Percentiles rank a stretch among this genome's conserved stretches.
Conservation (phyloP, 1,284 basidiomycete species). For the Chalciporus sp. region DNA sequence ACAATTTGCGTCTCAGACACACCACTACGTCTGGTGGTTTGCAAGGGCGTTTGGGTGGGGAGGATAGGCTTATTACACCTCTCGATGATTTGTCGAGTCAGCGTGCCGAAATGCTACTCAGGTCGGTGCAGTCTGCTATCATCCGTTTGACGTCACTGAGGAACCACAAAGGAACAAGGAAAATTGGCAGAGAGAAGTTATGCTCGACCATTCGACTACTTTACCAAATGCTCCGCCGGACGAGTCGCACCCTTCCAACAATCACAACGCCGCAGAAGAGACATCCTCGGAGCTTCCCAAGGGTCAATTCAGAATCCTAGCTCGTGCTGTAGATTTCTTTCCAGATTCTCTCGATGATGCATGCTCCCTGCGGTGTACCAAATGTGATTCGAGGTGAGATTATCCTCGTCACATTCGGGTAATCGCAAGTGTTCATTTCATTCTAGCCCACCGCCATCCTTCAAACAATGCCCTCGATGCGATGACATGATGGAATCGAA, state of each 20-base stretch:
- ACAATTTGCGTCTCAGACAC: constrained; percentile 50
- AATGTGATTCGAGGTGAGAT: constrained; percentile 53
- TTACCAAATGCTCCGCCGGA: not conserved
- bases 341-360: constrained; percentile 53
- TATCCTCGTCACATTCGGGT: not conserved
- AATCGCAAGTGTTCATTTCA: constrained; percentile 1
- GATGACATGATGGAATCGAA: constrained; percentile 52
- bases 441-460: constrained; percentile 45
- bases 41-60: constrained; percentile 56
- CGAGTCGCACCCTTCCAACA: not conserved
- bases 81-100: constrained; percentile 42
- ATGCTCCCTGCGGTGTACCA: constrained; percentile 49
- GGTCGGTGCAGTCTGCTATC: constrained; percentile 11
- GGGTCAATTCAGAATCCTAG: constrained; percentile 47
- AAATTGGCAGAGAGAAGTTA: constrained; percentile 29
- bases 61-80: constrained; percentile 51
- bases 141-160: constrained; percentile 5
- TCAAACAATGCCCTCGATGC: constrained; percentile 51
- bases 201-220: constrained; percentile 4
- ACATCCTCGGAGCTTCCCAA: constrained; percentile 38
- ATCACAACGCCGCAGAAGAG: constrained; percentile 41
- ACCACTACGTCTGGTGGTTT: constrained; percentile 28
- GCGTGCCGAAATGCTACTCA: constrained; percentile 32
- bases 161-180: constrained; percentile 31
- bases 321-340: constrained; percentile 56